phyloP scores from a whole-genome alignment of 805 yeast genomes.

The Pichia californica region DNA sequence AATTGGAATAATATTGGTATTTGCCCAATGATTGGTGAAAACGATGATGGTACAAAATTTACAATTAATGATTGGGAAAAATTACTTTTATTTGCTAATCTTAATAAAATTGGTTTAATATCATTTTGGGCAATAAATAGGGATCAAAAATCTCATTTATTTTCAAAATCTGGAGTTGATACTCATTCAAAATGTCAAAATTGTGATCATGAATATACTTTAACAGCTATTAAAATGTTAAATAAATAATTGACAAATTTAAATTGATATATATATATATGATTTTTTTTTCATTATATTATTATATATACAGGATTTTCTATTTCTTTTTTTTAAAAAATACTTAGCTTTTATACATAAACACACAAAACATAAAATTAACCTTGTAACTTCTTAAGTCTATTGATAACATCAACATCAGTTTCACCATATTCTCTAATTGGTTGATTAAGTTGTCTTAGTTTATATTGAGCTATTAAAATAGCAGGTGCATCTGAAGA shows the following conservation, averaged over 20 bases:
- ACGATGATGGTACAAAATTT: constrained; percentile 26
- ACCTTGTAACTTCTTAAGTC: constrained; percentile 12
- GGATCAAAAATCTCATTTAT: constrained; percentile 20
- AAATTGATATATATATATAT: constrained; percentile 4
- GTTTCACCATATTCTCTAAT: constrained; percentile 20
- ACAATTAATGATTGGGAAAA: constrained; percentile 19
- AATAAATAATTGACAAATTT: constrained; percentile 7
- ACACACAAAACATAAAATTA: too few relatives aligned
- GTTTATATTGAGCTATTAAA: constrained; percentile 16
- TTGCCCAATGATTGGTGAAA: constrained; percentile 31
- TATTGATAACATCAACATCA: constrained; percentile 18
- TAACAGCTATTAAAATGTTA: constrained; percentile 7
- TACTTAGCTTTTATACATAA: too few relatives aligned
- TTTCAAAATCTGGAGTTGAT: constrained; percentile 10
- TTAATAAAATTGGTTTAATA: constrained; percentile 20
- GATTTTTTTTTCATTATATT: background rate
- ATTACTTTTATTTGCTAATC: constrained; percentile 17
- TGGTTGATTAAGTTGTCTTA: constrained; percentile 18
- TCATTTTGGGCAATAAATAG: constrained; percentile 30
- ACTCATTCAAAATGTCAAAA: constrained; percentile 20
- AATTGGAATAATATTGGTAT: constrained; percentile 24
- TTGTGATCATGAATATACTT: constrained; percentile 18
- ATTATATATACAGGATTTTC: constrained; percentile 4
- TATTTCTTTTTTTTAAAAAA: too few relatives aligned
- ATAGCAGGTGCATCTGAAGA: constrained; percentile 13